Conservation (phyloP, 345 rosid species). For the Camelina laxa region DNA sequence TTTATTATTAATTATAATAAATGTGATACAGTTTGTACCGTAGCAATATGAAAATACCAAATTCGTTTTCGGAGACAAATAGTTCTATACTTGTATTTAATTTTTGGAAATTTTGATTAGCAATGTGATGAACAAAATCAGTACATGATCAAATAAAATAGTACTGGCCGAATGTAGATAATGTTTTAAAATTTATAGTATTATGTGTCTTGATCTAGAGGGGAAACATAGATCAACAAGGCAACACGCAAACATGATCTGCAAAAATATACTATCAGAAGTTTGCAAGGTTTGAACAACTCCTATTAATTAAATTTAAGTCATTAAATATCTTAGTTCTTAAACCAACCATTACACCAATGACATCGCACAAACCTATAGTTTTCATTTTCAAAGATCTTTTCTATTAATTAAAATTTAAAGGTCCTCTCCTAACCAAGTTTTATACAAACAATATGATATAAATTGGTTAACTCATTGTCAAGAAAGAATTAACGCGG, state of each 20-base stretch:
- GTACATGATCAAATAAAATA: conserved; percentile 9
- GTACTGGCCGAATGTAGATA: conserved; percentile 19
- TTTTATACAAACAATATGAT: too few species aligned
- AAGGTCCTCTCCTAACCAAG: neutral
- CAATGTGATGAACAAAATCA: conserved; percentile 11
- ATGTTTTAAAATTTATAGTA: conserved; percentile 8
- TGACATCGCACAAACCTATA: neutral
- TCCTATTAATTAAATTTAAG: neutral
- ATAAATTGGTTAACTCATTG: too few species aligned
- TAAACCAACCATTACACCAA: conserved; percentile 3
- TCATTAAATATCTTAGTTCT: neutral
- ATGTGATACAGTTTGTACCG: too few species aligned
- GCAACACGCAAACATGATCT: neutral
- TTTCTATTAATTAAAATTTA: neutral
- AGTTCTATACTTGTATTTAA: neutral
- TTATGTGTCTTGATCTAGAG: conserved; percentile 6
- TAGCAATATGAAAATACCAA: too few species aligned
- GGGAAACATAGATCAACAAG: conserved; percentile 17
- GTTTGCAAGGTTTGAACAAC: conserved; percentile 9
- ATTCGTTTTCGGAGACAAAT: too few species aligned
- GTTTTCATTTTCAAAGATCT: neutral
- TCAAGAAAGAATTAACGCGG: too few species aligned
- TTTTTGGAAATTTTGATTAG: neutral
- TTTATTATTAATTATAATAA: too few species aligned
- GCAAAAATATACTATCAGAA: conserved; percentile 3